Conservation (phyloP, 768 basidiomycete species). For the Pluteus cervinus region DNA sequence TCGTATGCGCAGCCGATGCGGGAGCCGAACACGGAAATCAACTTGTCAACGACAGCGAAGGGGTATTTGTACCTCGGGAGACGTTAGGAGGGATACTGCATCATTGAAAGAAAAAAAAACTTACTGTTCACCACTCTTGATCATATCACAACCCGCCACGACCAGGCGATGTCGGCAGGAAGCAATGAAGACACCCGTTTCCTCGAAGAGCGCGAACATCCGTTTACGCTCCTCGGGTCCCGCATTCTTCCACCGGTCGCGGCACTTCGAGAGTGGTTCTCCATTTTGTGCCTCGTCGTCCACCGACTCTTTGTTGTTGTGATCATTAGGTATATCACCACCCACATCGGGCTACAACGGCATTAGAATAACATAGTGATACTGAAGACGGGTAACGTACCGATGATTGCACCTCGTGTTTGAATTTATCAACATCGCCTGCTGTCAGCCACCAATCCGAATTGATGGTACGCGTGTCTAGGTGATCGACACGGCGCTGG, state of each 20-base stretch:
- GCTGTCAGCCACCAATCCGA: constrained; percentile 8
- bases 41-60: constrained; percentile 1
- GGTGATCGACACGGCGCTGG: not conserved
- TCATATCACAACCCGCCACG: constrained; percentile 11
- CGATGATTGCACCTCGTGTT: constrained; percentile 8
- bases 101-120: constrained; percentile 1
- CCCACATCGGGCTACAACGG: no score
- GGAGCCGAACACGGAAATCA: not conserved
- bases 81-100: not conserved
- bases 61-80: constrained; percentile 1
- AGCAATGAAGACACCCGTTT: constrained; percentile 15
- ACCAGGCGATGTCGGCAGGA: constrained; percentile 14
- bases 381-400: no score
- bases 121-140: constrained; percentile 10
- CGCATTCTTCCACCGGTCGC: constrained; percentile 12
- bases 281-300: no score
- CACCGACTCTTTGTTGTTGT: no score
- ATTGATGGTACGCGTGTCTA: constrained; percentile 5
- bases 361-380: no score
- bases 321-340: no score
- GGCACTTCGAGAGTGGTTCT: constrained; percentile 5
- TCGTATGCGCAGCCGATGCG: constrained; percentile 4
- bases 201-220: constrained; percentile 15
- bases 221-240: constrained; percentile 13
- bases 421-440: constrained; percentile 10